These are phyloP conservation scores for Apostasia ramifera DNA, from an alignment of 106 monocot species.

Conservation along the genomic window DNA sequence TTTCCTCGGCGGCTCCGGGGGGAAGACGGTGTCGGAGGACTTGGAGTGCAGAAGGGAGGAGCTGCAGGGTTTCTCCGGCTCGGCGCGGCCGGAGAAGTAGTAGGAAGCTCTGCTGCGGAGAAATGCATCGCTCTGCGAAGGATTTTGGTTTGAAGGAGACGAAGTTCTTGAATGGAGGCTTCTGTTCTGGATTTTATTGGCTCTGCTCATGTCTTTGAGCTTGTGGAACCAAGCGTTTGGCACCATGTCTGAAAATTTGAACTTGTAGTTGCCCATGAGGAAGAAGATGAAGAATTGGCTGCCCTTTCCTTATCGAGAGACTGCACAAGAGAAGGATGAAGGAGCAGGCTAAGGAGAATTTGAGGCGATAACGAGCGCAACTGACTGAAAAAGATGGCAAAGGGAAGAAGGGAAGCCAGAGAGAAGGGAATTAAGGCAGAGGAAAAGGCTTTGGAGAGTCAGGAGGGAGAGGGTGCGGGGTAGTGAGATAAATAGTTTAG, in stretches of 20 bases:
- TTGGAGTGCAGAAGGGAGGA: conserved; percentile 15
- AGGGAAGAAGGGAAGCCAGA: background rate
- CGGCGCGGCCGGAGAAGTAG: conserved; percentile 22
- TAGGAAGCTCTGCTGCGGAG: conserved; percentile 19
- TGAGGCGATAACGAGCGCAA: background rate
- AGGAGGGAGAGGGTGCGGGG: background rate
- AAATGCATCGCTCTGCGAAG: background rate
- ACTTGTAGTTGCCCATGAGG: conserved; percentile 64
- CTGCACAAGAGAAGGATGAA: background rate
- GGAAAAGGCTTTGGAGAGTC: background rate
- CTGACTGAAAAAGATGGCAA: too few relatives aligned
- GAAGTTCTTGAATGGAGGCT: background rate
- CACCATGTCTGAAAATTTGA: conserved; percentile 71
- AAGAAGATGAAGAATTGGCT: background rate
- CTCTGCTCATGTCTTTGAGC: conserved; percentile 51
- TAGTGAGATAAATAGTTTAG: background rate
- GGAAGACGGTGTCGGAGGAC: conserved; percentile 11
- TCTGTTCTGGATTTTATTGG: background rate
- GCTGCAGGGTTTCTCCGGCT: conserved; percentile 6
- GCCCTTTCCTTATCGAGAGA: background rate
- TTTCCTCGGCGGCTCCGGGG: conserved; percentile 8
- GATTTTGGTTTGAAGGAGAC: background rate
- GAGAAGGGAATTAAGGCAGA: background rate
- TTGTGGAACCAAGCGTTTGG: conserved; percentile 91
- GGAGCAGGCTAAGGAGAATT: background rate